Evolutionary conservation across 75 land plant genomes (phyloP).

Genomic region (Pinus albicaulis): DNA sequence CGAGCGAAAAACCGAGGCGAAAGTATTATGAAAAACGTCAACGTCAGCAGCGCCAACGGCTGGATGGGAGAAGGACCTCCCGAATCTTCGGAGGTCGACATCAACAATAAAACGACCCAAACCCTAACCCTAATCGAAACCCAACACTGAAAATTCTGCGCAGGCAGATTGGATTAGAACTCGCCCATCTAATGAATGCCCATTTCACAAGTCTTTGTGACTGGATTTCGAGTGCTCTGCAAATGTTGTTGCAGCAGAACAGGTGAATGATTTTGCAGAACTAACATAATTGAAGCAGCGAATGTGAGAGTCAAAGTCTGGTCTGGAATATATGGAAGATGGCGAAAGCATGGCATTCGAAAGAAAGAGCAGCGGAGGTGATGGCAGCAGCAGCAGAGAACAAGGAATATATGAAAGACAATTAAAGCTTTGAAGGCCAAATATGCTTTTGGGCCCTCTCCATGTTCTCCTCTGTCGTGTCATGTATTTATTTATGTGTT

Average conservation of each 20-base stretch:
- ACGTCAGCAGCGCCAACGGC: not conserved
- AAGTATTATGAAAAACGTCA: not conserved
- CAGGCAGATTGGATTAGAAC: no score
- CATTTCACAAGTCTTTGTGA: not conserved
- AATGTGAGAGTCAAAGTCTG: not conserved
- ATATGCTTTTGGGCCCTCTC: not conserved
- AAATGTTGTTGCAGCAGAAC: not conserved
- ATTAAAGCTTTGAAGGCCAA: not conserved
- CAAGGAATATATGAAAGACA: not conserved
- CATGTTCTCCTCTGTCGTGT: not conserved
- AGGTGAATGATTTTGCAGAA: not conserved
- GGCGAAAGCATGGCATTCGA: not conserved
- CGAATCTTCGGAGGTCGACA: not conserved
- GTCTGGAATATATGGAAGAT: not conserved
- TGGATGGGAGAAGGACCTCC: slow-evolving; percentile 5
- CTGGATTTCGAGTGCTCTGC: not conserved
- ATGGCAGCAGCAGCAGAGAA: not conserved
- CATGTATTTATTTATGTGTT: not conserved
- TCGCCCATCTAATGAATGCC: no score
- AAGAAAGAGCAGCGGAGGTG: not conserved
- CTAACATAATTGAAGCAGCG: not conserved
- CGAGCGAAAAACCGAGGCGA: not conserved
- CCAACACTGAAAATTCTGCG: not conserved
- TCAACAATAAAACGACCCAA: not conserved
- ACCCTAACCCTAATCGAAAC: not conserved